Evolutionary conservation across 805 yeast genomes (phyloP).

Genomic region (Kazachstania psychrophila): DNA sequence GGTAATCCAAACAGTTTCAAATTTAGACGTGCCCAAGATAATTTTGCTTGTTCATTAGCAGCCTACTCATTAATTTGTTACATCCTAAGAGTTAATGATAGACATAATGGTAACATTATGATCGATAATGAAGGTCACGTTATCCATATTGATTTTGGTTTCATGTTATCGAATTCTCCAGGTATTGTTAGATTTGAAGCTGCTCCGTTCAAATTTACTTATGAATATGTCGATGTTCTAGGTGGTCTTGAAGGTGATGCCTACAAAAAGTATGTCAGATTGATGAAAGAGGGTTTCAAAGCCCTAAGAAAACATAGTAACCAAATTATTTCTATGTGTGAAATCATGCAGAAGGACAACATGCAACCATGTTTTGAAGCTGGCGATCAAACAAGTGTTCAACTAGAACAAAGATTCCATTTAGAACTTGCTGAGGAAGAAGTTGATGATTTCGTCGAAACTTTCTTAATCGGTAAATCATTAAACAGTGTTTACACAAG

Average conservation of each 20-base stretch:
- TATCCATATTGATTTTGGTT: slow-evolving; percentile 92
- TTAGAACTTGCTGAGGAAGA: slow-evolving; percentile 56
- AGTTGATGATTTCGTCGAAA: slow-evolving; percentile 70
- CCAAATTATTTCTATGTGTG: slow-evolving; percentile 73
- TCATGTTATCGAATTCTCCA: slow-evolving; percentile 84
- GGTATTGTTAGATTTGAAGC: slow-evolving; percentile 97
- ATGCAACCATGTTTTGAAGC: slow-evolving; percentile 83
- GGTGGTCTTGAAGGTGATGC: slow-evolving; percentile 66
- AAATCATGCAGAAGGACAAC: slow-evolving; percentile 88
- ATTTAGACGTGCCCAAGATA: slow-evolving; percentile 69
- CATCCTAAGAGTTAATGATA: slow-evolving; percentile 83
- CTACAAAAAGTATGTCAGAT: slow-evolving; percentile 49
- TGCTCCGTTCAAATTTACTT: slow-evolving; percentile 89
- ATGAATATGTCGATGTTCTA: slow-evolving; percentile 78
- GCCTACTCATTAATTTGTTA: slow-evolving; percentile 88
- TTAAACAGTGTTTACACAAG: slow-evolving; percentile 83
- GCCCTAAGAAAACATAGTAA: slow-evolving; percentile 66
- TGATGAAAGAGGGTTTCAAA: slow-evolving; percentile 66
- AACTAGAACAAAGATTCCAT: slow-evolving; percentile 74
- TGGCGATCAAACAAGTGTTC: slow-evolving; percentile 74
- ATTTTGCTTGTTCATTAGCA: slow-evolving; percentile 80
- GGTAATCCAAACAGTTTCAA: slow-evolving; percentile 50
- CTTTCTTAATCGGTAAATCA: slow-evolving; percentile 65
- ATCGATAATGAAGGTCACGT: slow-evolving; percentile 92
- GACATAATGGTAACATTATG: slow-evolving; percentile 98